These are phyloP conservation scores for Colletotrichum sp. DNA, from an alignment of 2,329 filamentous ascomycete species.

Conservation along the genomic window DNA sequence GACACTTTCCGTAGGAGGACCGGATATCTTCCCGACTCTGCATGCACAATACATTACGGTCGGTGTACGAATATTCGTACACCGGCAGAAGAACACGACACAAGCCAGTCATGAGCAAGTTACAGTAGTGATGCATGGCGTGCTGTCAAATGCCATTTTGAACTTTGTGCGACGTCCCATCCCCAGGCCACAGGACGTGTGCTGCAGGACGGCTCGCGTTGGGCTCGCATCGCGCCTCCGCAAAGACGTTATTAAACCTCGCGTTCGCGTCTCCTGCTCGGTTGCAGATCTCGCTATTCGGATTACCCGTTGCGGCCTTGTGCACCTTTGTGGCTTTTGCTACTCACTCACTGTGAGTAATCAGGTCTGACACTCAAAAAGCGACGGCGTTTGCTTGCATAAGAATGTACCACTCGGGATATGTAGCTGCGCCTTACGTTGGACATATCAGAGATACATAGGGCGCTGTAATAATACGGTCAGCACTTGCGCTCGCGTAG, in stretches of 20 bases:
- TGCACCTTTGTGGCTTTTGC: neutral
- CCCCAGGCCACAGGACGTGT: neutral
- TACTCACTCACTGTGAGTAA: neutral
- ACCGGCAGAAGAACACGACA: neutral
- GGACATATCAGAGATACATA: neutral
- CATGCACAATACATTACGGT: neutral
- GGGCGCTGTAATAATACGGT: neutral
- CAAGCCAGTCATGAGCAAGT: neutral
- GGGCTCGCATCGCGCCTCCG: neutral
- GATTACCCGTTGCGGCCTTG: neutral
- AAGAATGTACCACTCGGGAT: neutral
- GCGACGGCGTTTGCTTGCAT: neutral
- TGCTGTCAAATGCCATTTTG: neutral
- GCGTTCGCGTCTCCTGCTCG: neutral
- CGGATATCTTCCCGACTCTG: neutral
- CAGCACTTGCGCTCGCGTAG: neutral
- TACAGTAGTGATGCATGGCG: neutral
- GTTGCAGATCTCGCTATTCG: neutral
- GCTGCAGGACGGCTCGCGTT: neutral
- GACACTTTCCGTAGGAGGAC: neutral
- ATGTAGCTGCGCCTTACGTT: neutral
- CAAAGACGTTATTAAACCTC: neutral
- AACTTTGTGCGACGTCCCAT: neutral
- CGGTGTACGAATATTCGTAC: neutral
- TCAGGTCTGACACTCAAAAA: neutral